phyloP scores from a whole-genome alignment of 2,329 filamentous ascomycete genomes.

The Trichoderma sp. region DNA sequence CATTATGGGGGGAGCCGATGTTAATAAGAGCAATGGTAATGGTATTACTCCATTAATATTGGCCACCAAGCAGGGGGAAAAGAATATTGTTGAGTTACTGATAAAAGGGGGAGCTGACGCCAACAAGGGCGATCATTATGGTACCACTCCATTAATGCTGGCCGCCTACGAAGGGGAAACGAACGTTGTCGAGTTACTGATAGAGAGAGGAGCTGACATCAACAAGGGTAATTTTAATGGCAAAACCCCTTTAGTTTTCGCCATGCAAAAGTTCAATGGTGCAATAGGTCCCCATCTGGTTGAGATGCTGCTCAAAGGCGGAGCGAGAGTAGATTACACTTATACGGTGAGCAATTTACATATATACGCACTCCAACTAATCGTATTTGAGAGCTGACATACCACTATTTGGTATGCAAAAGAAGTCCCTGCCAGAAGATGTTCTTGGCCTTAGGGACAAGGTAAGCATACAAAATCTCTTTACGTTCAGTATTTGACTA shows the following conservation, averaged over 20 bases:
- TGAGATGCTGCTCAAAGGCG: neutral
- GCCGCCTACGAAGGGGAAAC: rapidly evolving
- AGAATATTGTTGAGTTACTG: too few relatives aligned
- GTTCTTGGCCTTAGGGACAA: too few relatives aligned
- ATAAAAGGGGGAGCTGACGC: neutral
- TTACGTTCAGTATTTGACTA: too few relatives aligned
- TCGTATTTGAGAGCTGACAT: too few relatives aligned
- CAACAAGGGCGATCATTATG: rapidly evolving
- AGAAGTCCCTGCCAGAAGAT: rapidly evolving
- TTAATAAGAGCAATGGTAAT: too few relatives aligned
- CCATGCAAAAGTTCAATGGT: neutral
- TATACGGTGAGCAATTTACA: neutral
- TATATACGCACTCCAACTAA: neutral
- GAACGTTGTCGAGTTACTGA: neutral
- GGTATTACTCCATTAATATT: too few relatives aligned
- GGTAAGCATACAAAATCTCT: too few relatives aligned
- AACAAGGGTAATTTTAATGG: neutral
- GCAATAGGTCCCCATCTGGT: too few relatives aligned
- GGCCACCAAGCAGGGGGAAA: too few relatives aligned
- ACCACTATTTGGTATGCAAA: too few relatives aligned
- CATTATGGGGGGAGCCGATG: too few relatives aligned
- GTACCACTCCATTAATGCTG: rapidly evolving
- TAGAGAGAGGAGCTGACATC: neutral
- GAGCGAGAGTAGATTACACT: neutral
- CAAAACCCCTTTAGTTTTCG: neutral